A percentile compares a stretch with the other conserved stretches of the same genome.
These are phyloP conservation scores for Prunus fruticosa DNA, from an alignment of 306 rosid genomes.

Conservation along the genomic window DNA sequence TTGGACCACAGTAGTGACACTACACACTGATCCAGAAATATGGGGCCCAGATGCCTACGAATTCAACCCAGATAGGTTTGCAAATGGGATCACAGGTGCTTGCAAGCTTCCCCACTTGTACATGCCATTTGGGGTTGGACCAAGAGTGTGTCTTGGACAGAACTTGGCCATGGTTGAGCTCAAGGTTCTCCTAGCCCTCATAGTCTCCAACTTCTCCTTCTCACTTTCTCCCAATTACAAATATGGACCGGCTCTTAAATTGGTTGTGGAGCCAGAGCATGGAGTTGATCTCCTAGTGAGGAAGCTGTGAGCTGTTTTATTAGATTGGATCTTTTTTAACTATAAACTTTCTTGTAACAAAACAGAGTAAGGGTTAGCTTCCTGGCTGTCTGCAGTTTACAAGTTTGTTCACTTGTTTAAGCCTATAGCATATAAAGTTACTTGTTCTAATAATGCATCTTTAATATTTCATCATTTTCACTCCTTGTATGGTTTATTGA, in stretches of 20 bases:
- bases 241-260: slow-evolving; percentile 26
- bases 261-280: slow-evolving; percentile 33
- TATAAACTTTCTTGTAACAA: no score
- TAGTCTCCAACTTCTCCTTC: slow-evolving; percentile 40
- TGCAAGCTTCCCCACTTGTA: slow-evolving; percentile 31
- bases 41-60: slow-evolving; percentile 27
- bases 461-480: no score
- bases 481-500: no score
- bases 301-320: slow-evolving; percentile 21
- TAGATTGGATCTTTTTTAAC: no score
- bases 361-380: no score
- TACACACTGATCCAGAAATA: slow-evolving; percentile 15
- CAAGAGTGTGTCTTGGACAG: slow-evolving; percentile 21
- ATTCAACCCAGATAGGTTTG: slow-evolving; percentile 27
- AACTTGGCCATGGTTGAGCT: slow-evolving; percentile 24
- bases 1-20: slow-evolving; percentile 9
- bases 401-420: no score
- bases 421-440: no score
- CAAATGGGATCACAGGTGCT: slow-evolving; percentile 13
- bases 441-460: no score
- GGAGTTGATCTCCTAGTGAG: slow-evolving; percentile 39
- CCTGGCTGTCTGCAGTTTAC: no score
- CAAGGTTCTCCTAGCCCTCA: slow-evolving; percentile 27
- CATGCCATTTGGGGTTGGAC: slow-evolving; percentile 26
- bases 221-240: slow-evolving; percentile 35